phyloP scores from a whole-genome alignment of 2,329 filamentous ascomycete genomes.

The Paecilomyces variotii region DNA sequence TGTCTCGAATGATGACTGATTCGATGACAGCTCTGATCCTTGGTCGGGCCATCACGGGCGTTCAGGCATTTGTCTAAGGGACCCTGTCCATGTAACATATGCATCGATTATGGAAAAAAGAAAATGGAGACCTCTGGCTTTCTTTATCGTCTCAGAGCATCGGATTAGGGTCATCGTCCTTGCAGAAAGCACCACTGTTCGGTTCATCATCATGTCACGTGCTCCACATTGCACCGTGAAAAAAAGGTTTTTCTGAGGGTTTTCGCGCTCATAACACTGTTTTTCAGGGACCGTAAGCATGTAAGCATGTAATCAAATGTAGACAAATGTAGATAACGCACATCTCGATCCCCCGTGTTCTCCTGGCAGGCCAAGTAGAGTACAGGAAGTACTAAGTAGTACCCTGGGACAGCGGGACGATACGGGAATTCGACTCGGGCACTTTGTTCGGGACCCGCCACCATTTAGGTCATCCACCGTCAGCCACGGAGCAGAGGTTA shows the following conservation, averaged over 20 bases:
- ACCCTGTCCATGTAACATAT: neutral
- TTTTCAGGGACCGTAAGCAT: neutral
- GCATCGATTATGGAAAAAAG: neutral
- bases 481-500: neutral
- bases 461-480: neutral
- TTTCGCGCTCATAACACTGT: neutral
- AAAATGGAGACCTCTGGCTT: neutral
- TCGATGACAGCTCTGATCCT: slow-evolving; percentile 53
- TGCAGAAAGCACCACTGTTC: neutral
- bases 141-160: neutral
- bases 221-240: neutral
- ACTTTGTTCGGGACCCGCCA: slow-evolving; percentile 2
- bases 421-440: neutral
- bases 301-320: neutral
- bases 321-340: neutral
- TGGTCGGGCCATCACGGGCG: slow-evolving; percentile 61
- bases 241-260: neutral
- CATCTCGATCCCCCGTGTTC: too few relatives aligned
- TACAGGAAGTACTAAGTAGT: neutral
- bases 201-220: neutral
- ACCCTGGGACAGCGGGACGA: neutral
- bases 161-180: neutral
- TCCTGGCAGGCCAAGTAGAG: too few relatives aligned
- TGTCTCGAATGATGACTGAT: slow-evolving; percentile 3
- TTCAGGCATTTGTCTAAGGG: slow-evolving; percentile 67